phyloP scores from a whole-genome alignment of 352 stramenopile genomes.

The Phytopythium ostracodes region DNA sequence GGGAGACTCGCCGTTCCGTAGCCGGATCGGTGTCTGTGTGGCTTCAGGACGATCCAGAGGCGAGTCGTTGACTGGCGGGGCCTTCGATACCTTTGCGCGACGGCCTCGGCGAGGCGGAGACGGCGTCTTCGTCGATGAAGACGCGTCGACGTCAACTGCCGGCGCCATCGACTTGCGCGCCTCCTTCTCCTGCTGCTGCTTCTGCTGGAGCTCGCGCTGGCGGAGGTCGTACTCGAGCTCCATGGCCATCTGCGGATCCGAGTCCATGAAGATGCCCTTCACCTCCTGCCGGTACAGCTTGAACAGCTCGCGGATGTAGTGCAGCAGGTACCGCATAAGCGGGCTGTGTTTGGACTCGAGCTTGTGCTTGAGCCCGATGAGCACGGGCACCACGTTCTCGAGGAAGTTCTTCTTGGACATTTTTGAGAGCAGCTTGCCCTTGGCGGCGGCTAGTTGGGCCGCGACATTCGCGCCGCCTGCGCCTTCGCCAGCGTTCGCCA shows the following conservation, averaged over 20 bases:
- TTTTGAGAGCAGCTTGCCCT: constrained; percentile 92
- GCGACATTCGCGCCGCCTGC: constrained; percentile 35
- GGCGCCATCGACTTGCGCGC: constrained; percentile 16
- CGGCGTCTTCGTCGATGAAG: not conserved
- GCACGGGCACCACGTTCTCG: constrained; percentile 95
- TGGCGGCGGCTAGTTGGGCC: constrained; percentile 84
- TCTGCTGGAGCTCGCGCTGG: constrained; percentile 65
- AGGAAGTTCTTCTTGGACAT: constrained; percentile 97
- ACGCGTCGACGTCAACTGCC: not conserved
- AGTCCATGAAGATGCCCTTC: constrained; percentile 89
- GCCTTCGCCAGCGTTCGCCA: constrained; percentile 19
- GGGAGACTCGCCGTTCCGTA: constrained; percentile 20
- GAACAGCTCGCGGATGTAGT: constrained; percentile 94
- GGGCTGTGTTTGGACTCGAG: constrained; percentile 93
- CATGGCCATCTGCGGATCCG: constrained; percentile 91
- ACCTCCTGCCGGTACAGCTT: constrained; percentile 92
- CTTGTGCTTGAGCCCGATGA: constrained; percentile 95
- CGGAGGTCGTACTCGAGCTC: constrained; percentile 96
- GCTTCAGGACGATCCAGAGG: constrained; percentile 21
- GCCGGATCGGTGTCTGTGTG: constrained; percentile 29
- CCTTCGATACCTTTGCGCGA: not conserved
- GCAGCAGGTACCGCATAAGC: constrained; percentile 91
- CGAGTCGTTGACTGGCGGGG: not conserved
- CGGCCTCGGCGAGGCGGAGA: not conserved
- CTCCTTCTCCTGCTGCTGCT: constrained; percentile 39